Evolutionary conservation across 768 basidiomycete genomes (phyloP).

Genomic region (Hericium alpestre): DNA sequence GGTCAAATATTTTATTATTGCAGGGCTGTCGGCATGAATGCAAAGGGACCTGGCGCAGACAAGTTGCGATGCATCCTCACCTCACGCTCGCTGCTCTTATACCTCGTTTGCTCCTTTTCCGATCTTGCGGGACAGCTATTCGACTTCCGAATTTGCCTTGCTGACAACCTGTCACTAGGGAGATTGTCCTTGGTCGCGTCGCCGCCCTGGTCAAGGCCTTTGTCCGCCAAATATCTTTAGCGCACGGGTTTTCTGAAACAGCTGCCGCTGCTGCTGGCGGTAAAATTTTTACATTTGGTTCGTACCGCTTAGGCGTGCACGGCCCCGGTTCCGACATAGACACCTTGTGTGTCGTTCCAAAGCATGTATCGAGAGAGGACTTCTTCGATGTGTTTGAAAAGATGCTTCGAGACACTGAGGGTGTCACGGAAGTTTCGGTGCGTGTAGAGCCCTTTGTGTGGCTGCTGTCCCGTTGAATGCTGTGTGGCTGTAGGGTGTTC

Average conservation of each 20-base stretch:
- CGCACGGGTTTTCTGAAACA: constrained; percentile 75
- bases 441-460: background rate
- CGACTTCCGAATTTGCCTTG: background rate
- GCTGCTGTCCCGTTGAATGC: background rate
- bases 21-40: background rate
- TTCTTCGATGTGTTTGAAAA: constrained; percentile 88
- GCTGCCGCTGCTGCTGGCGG: constrained; percentile 87
- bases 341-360: constrained; percentile 94
- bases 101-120: too few species aligned
- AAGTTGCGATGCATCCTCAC: too few species aligned
- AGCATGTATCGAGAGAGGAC: constrained; percentile 91
- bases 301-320: constrained; percentile 95
- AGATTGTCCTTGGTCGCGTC: constrained; percentile 84
- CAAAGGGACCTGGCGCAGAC: too few species aligned
- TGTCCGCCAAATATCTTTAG: constrained; percentile 71
- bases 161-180: constrained; percentile 39
- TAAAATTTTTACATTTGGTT: constrained; percentile 98
- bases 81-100: too few species aligned
- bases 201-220: constrained; percentile 87
- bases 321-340: constrained; percentile 95
- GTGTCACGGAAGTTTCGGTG: constrained; percentile 83
- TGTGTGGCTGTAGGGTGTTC: constrained; percentile 62
- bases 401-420: constrained; percentile 77
- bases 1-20: background rate
- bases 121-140: too few species aligned